phyloP scores from a whole-genome alignment of 2,329 filamentous ascomycete species.

The Chaetomium globosum region DNA sequence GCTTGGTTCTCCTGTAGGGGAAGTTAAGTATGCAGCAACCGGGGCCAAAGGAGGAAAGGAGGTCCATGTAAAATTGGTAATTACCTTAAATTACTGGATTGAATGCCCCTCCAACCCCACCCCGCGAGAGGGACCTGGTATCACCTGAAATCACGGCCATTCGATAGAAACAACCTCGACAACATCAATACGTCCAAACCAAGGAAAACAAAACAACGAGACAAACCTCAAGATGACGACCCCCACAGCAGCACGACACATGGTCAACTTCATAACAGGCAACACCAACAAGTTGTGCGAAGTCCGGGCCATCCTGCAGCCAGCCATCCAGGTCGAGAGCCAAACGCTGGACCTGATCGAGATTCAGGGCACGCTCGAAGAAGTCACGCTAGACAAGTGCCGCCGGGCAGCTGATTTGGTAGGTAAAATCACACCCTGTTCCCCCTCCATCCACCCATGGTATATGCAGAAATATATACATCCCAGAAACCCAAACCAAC shows the following conservation, averaged over 20 bases:
- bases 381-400: constrained; percentile 88
- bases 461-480: too few relatives aligned
- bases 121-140: not conserved
- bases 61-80: not conserved
- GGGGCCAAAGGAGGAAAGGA: constrained; percentile 3
- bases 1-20: not conserved
- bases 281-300: constrained; percentile 93
- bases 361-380: constrained; percentile 88
- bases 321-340: constrained; percentile 71
- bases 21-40: constrained; percentile 21
- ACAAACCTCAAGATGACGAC: constrained; percentile 45
- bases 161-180: constrained; percentile 7
- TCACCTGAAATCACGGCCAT: not conserved
- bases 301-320: constrained; percentile 81
- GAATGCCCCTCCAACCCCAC: constrained; percentile 18
- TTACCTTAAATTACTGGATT: not conserved
- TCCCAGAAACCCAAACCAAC: constrained; percentile 2
- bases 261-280: constrained; percentile 91
- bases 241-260: constrained; percentile 37
- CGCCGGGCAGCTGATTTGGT: constrained; percentile 77
- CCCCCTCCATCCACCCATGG: not conserved
- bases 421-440: constrained; percentile 30
- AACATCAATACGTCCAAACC: not conserved
- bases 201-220: constrained; percentile 44
- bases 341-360: constrained; percentile 80